These are phyloP conservation scores for Vitis cinerea DNA, from an alignment of 164 flowering plant genomes.

Conservation along the genomic window DNA sequence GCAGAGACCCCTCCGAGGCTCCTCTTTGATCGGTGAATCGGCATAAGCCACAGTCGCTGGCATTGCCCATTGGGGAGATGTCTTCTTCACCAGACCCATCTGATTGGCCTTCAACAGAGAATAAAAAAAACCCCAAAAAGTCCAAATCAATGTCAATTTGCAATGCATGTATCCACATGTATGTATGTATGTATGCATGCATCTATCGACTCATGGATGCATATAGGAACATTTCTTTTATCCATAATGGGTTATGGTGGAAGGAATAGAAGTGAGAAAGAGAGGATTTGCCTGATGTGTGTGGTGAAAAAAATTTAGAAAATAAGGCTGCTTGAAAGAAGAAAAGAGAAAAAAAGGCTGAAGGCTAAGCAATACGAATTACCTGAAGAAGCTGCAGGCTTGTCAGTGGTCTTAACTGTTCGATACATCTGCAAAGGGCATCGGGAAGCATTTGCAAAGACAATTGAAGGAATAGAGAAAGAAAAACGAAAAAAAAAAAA, in stretches of 20 bases:
- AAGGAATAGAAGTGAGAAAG: background rate
- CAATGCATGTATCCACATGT: background rate
- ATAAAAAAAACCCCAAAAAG: background rate
- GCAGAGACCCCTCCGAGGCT: slow-evolving; percentile 32
- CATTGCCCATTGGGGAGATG: slow-evolving; percentile 17
- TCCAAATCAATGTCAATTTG: background rate
- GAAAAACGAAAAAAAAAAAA: background rate
- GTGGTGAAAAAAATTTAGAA: slow-evolving; percentile 9
- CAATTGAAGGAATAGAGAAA: slow-evolving; percentile 5
- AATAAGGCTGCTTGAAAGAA: slow-evolving; percentile 13
- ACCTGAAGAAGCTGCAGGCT: slow-evolving; percentile 81
- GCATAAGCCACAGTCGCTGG: slow-evolving; percentile 12
- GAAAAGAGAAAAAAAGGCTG: slow-evolving; percentile 4
- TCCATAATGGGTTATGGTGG: no score
- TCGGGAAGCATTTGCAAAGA: slow-evolving; percentile 13
- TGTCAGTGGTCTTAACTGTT: slow-evolving; percentile 82
- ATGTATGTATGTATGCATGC: background rate
- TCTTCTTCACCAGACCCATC: slow-evolving; percentile 78
- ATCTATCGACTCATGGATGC: no score
- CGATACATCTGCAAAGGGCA: slow-evolving; percentile 70
- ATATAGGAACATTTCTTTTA: background rate
- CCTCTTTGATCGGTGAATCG: slow-evolving; percentile 30
- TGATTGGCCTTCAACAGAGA: slow-evolving; percentile 37
- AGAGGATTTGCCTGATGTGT: background rate
- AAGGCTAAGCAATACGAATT: slow-evolving; percentile 43